phyloP scores from a whole-genome alignment of 2,329 filamentous ascomycete species.

The Trichoderma koningiopsis region DNA sequence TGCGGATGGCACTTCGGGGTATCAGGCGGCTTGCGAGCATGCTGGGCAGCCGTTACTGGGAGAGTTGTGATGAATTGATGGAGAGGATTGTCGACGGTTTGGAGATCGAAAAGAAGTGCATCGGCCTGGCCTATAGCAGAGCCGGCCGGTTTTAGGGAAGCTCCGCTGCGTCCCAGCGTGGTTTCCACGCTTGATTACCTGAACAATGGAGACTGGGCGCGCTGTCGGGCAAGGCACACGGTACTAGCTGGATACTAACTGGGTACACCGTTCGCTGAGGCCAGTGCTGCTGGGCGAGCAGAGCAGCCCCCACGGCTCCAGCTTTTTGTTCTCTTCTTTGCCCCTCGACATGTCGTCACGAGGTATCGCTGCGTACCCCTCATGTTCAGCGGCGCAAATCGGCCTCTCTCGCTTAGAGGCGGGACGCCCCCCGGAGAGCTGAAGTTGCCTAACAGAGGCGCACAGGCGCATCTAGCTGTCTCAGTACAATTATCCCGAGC shows the following conservation, averaged over 20 bases:
- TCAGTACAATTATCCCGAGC: neutral
- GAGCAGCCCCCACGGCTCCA: neutral
- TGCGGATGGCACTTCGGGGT: constrained; percentile 59
- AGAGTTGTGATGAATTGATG: constrained; percentile 27
- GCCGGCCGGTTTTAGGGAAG: constrained; percentile 18
- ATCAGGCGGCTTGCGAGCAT: constrained; percentile 66
- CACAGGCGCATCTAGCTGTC: neutral
- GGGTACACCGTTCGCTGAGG: neutral
- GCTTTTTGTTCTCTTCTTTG: neutral
- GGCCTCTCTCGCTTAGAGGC: constrained; percentile 20
- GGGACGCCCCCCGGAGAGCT: constrained; percentile 7
- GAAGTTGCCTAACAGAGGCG: neutral
- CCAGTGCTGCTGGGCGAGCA: neutral
- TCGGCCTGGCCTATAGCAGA: constrained; percentile 18
- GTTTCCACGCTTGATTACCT: constrained; percentile 5
- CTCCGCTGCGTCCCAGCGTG: neutral
- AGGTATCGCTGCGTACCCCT: constrained; percentile 3
- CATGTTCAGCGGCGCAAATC: constrained; percentile 17
- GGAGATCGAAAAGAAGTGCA: constrained; percentile 20
- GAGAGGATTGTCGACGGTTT: constrained; percentile 5
- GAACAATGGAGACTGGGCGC: constrained; percentile 4
- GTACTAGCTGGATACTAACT: neutral
- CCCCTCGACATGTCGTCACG: neutral
- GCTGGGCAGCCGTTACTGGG: constrained; percentile 36
- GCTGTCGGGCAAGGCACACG: neutral